Base-by-base conservation (phyloP, 768 basidiomycete genomes). In the Phylloporus scabripes region DNA sequence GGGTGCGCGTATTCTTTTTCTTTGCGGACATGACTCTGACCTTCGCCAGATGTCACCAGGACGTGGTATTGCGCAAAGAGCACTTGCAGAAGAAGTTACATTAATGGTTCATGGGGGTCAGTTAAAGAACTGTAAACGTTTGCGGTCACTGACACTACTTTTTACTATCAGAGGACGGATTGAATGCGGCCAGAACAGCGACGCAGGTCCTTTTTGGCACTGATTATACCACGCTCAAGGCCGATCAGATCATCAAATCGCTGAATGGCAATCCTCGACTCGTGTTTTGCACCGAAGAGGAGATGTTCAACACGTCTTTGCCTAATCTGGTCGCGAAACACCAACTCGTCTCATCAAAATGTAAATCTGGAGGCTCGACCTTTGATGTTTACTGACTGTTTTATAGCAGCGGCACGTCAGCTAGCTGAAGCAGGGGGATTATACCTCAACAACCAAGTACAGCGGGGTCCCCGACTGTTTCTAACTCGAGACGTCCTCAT, bases 251-350 rank as follows among this genome's bases (percentile, higher is more conserved):
- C 45, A 58, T 86, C 10, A 60, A 67, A 23, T 84, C 86, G 8
- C 77, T 95, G 45, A 57, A 68, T 12, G 75, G 73, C 34, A 87
- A 94, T 61, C 80, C 81, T 9, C 77, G 86, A 21, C 73, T 94
- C 11, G 72, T 77, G 34, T 65, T 79, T 45, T 65, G 77, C 31
- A 68, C 75, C 8, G 66, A 70, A 23, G 69, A 66, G 7, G 79
- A 88, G 44, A 68, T 89, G 29, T 58, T 80, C 10, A 71, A 69
- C 1, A 72, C 72, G 1, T 71, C 83, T 1, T 57, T 92, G 7
- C 66, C 76, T 11, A 87, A 83, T 59, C 67, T 96, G 14, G 79
- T 79, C 3, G 77, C 78, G 3, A 72, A 67, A 38, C 71, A 82
- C 55, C 75, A 79, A 3, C 72, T 92, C 4, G 72, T 75, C 3